A percentile compares a stretch with the other conserved stretches of the same genome.
Conservation (phyloP, 2,329 filamentous ascomycete genomes). For the Monosporascus sp. region DNA sequence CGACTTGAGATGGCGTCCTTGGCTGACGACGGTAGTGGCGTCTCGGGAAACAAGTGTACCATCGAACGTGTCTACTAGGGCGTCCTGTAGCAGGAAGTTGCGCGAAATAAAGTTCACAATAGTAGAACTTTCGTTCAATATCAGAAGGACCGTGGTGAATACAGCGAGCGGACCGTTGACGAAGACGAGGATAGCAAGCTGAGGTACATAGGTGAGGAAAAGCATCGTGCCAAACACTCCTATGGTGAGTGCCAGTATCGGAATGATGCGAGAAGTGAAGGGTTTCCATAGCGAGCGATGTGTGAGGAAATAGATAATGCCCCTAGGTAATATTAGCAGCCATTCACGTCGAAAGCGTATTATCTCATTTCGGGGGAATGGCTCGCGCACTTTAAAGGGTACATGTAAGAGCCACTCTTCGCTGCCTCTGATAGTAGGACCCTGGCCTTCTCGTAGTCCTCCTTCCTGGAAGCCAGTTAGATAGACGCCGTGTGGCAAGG, state of each 20-base stretch:
- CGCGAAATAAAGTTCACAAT: constrained; percentile 55
- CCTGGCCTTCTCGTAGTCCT: constrained; percentile 67
- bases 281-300: constrained; percentile 56
- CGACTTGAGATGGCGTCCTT: constrained; percentile 67
- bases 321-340: constrained; percentile 25
- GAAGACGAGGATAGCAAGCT: constrained; percentile 75
- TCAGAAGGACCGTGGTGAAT: constrained; percentile 65
- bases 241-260: constrained; percentile 64
- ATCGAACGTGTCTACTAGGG: constrained; percentile 85
- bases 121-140: constrained; percentile 57
- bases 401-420: constrained; percentile 74
- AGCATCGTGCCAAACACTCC: constrained; percentile 79
- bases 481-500: constrained; percentile 1
- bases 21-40: constrained; percentile 58
- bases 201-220: constrained; percentile 77
- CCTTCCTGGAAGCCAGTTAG: constrained; percentile 38
- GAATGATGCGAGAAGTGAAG: constrained; percentile 47
- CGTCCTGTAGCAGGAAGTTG: constrained; percentile 74
- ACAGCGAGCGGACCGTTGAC: constrained; percentile 79
- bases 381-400: constrained; percentile 62
- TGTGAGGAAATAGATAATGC: constrained; percentile 54
- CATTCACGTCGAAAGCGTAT: not conserved
- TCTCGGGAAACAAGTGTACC: constrained; percentile 55
- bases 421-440: constrained; percentile 62
- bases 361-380: not conserved